These are phyloP conservation scores for Cyclanthera cordifolia DNA, from an alignment of 306 rosid species.

Conservation along the genomic window DNA sequence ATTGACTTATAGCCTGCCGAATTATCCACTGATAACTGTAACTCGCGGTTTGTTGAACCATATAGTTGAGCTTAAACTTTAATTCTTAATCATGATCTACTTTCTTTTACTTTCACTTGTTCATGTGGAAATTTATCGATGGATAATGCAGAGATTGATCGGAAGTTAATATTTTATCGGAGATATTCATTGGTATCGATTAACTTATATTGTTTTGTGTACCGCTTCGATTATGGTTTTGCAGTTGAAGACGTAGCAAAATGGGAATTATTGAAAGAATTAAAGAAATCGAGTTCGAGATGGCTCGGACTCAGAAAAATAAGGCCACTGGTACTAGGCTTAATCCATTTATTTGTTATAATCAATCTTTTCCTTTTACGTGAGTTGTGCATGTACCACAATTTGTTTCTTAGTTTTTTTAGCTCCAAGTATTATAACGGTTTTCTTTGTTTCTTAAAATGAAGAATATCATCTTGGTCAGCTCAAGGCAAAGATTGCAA, in stretches of 20 bases:
- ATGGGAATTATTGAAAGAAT: slow-evolving; percentile 97
- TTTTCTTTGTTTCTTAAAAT: slow-evolving; percentile 4
- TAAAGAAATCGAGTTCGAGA: slow-evolving; percentile 97
- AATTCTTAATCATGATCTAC: neutral
- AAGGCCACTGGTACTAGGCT: slow-evolving; percentile 68
- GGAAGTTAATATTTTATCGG: neutral
- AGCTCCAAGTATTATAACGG: neutral
- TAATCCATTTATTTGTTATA: neutral
- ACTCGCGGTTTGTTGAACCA: neutral
- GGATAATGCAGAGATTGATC: neutral
- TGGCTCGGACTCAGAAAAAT: slow-evolving; percentile 99
- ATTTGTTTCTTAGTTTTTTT: neutral
- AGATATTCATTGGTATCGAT: neutral
- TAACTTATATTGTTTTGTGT: neutral
- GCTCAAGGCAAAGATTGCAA: slow-evolving; percentile 98
- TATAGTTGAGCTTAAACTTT: neutral
- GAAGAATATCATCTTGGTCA: slow-evolving; percentile 99
- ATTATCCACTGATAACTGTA: neutral
- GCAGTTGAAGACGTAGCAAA: slow-evolving; percentile 24
- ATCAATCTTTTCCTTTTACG: neutral
- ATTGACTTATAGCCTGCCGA: neutral
- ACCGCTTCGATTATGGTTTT: slow-evolving; percentile 13
- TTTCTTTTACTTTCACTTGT: neutral
- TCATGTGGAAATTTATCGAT: neutral
- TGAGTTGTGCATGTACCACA: neutral